Conservation (phyloP, 2,329 filamentous ascomycete genomes). For the Fusarium haematococcum region DNA sequence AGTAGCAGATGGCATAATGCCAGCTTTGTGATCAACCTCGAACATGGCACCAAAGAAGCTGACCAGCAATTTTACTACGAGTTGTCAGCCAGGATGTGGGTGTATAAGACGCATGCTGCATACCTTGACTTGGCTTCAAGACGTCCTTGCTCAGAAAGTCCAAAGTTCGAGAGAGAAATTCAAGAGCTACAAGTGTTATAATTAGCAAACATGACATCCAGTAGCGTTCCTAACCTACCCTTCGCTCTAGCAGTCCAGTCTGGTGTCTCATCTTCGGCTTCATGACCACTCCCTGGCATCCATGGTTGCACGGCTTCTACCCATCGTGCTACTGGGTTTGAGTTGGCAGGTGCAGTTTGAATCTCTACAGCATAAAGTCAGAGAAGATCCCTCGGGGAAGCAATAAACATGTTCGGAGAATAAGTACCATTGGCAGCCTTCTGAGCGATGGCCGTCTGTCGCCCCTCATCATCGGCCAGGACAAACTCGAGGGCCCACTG, state of each 20-base stretch:
- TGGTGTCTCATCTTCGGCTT: constrained; percentile 56
- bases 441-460: constrained; percentile 55
- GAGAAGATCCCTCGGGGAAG: not conserved
- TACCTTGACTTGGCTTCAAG: constrained; percentile 64
- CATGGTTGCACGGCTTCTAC: constrained; percentile 66
- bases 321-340: constrained; percentile 64
- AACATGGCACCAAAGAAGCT: constrained; percentile 70
- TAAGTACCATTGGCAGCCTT: constrained; percentile 58
- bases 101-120: not conserved
- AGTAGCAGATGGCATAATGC: constrained; percentile 65
- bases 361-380: constrained; percentile 53
- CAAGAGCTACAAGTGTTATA: constrained; percentile 56
- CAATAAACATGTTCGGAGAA: not conserved
- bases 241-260: constrained; percentile 67
- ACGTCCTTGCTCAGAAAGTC: constrained; percentile 58
- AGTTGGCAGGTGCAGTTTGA: constrained; percentile 55
- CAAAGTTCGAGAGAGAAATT: constrained; percentile 68
- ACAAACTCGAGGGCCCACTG: constrained; percentile 67
- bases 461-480: constrained; percentile 60
- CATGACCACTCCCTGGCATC: constrained; percentile 59
- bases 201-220: not conserved
- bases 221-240: constrained; percentile 48
- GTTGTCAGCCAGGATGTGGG: constrained; percentile 15
- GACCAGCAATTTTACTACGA: constrained; percentile 58
- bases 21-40: constrained; percentile 69